Conservation (phyloP, 2,329 filamentous ascomycete genomes). For the Sporothrix variecibatus region DNA sequence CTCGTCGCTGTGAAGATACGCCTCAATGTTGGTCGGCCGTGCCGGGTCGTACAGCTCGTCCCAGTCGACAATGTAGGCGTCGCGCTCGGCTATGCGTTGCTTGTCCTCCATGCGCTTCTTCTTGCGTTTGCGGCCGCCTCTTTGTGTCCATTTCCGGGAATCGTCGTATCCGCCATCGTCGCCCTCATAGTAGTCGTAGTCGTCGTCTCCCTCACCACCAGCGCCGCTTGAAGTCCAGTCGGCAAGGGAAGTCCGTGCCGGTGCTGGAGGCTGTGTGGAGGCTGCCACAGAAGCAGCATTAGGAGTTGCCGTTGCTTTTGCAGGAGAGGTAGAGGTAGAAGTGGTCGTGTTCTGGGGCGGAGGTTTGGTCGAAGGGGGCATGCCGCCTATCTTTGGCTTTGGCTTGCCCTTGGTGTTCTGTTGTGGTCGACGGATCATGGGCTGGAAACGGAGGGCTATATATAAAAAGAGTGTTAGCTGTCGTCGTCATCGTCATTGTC, state of each 20-base stretch:
- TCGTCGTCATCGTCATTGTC: too few relatives aligned
- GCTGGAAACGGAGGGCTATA: slow-evolving; percentile 77
- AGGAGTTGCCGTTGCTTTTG: background rate
- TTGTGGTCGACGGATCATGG: slow-evolving; percentile 74
- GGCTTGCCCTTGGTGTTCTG: slow-evolving; percentile 61
- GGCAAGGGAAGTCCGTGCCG: slow-evolving; percentile 60
- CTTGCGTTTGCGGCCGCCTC: slow-evolving; percentile 63
- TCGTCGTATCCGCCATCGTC: background rate
- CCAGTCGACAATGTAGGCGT: slow-evolving; percentile 66
- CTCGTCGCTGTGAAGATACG: slow-evolving; percentile 83
- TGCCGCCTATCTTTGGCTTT: slow-evolving; percentile 46
- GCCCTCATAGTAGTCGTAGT: slow-evolving; percentile 12
- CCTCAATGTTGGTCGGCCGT: slow-evolving; percentile 78
- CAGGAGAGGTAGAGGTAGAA: background rate
- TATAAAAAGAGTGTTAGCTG: too few relatives aligned
- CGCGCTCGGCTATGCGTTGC: slow-evolving; percentile 58
- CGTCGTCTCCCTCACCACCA: slow-evolving; percentile 43
- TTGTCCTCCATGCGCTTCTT: slow-evolving; percentile 64
- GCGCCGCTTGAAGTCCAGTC: slow-evolving; percentile 75
- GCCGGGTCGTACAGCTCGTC: slow-evolving; percentile 87
- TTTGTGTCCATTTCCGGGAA: slow-evolving; percentile 62
- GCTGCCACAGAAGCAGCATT: slow-evolving; percentile 23
- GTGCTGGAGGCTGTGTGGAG: slow-evolving; percentile 35
- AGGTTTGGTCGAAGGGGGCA: background rate
- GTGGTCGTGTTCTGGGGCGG: background rate